Evolutionary conservation across 345 rosid genomes (phyloP).

Genomic region (Sisymbrium altissimum): DNA sequence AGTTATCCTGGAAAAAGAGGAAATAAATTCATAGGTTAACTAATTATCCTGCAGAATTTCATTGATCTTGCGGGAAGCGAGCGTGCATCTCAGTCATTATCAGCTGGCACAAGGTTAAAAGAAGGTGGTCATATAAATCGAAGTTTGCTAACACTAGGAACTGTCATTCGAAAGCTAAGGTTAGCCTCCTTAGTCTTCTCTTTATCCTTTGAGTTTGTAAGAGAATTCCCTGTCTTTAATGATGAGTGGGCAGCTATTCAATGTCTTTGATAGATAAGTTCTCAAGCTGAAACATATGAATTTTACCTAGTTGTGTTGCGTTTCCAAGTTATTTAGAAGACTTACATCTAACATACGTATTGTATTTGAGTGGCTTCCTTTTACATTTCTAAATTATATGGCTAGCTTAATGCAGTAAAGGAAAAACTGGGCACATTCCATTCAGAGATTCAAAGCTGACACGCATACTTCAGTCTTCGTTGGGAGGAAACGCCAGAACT

Average conservation of each 20-base stretch:
- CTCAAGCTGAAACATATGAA: slow-evolving; percentile 5
- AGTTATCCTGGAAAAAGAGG: neutral
- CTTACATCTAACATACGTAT: neutral
- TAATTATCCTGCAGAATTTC: slow-evolving; percentile 54
- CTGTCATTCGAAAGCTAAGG: slow-evolving; percentile 96
- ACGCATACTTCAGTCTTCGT: slow-evolving; percentile 87
- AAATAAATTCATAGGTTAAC: neutral
- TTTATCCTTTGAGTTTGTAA: slow-evolving; percentile 1
- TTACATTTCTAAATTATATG: slow-evolving; percentile 20
- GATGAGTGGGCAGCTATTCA: neutral
- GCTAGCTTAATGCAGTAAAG: slow-evolving; percentile 73
- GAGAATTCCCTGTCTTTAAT: neutral
- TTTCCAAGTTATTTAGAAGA: neutral
- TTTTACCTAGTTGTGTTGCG: neutral
- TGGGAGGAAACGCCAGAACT: slow-evolving; percentile 92
- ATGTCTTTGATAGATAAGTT: neutral
- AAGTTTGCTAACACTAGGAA: slow-evolving; percentile 87
- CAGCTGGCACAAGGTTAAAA: slow-evolving; percentile 87
- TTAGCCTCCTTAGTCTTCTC: slow-evolving; percentile 34
- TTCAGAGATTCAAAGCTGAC: slow-evolving; percentile 94
- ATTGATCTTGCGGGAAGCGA: slow-evolving; percentile 98
- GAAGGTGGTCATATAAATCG: slow-evolving; percentile 97
- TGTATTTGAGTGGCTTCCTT: slow-evolving; percentile 1
- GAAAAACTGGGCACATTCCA: slow-evolving; percentile 84
- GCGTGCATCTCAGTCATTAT: slow-evolving; percentile 87